Evolutionary conservation across 1,284 basidiomycete species (phyloP), one percentile per base, ranked within the genome.

Genomic region (Apiotrichum gamsii): DNA sequence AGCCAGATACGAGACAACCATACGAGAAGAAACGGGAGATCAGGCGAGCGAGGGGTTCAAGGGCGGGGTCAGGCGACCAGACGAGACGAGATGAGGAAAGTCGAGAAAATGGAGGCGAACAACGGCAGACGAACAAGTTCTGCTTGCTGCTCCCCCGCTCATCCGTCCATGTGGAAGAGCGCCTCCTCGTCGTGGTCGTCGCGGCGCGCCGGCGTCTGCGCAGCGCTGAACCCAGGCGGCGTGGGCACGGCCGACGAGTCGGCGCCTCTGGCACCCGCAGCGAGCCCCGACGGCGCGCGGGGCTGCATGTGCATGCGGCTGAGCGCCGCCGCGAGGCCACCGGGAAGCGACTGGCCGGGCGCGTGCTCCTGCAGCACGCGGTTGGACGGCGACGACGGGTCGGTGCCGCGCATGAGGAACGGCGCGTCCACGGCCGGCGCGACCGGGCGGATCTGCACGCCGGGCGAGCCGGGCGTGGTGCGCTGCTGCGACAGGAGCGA

Each of bases 291-390:
- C 14, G 50, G 20, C 25, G 25, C 28, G 24, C 51, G 54, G 5
- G 28, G 32, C 49, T 66, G 62, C 32, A 73, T 59, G 48, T 73
- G 72, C 34, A 73, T 52, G 44, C 70, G 58, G 8, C 65, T 69
- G n/a, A 73, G 54, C 2, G 67, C 72, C 5, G 58, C 63, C 2
- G 72, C 70, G 6, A 73, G 48, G 11, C 72, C 72, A 21, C 69
- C 69, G 24, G 72, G 72, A 21, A 73, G 49, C 14, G 59, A 62
- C 49, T 70, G 68, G 28, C 72, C 72, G 6, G 72, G 72, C 1
- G 69, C 65, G 50, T 73, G 72, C 39, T 69, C 61, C 31, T 66
- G 60, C 20, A 72, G 53, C 3, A 65, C 72, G 15, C 60, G 57
- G 4, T 51, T 51, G 2, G 65, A 59, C 20, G 61, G 70, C 34